phyloP scores from a whole-genome alignment of 129 eudicot genomes.

The Escallonia rubra region DNA sequence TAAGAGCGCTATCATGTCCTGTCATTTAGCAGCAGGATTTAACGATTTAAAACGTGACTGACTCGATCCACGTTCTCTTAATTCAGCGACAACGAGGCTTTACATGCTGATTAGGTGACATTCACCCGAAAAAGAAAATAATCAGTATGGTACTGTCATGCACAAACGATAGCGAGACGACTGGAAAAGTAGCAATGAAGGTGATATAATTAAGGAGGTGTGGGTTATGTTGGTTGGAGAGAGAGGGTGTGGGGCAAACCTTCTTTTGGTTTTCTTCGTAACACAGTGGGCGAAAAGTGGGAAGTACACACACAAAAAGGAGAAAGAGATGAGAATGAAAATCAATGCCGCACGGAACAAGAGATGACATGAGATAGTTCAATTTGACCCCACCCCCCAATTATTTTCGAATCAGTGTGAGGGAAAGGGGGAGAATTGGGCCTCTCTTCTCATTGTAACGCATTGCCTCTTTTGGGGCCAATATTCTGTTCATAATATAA shows the following conservation, averaged over 20 bases:
- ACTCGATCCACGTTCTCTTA: too few species aligned
- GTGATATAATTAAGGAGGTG: not conserved
- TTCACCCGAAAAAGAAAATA: too few species aligned
- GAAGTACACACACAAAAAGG: not conserved
- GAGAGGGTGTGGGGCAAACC: not conserved
- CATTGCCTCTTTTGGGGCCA: not conserved
- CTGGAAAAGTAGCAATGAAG: too few species aligned
- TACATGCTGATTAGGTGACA: too few species aligned
- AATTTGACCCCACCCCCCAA: not conserved
- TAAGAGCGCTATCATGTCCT: too few species aligned
- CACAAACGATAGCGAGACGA: too few species aligned
- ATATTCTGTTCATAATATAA: not conserved
- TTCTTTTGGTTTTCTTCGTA: not conserved
- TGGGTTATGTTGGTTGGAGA: constrained; percentile 2
- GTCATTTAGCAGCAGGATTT: too few species aligned
- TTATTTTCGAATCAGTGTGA: not conserved
- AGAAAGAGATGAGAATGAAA: not conserved
- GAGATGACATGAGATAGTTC: not conserved
- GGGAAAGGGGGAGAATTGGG: not conserved
- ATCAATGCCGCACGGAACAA: not conserved
- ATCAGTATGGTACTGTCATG: too few species aligned
- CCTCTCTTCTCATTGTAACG: not conserved
- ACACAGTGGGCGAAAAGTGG: not conserved
- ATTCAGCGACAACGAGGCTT: too few species aligned
- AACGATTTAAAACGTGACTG: too few species aligned